These are phyloP conservation scores for Fusarium verticillioides DNA, from an alignment of 2,329 filamentous ascomycete genomes.

Conservation along the genomic window DNA sequence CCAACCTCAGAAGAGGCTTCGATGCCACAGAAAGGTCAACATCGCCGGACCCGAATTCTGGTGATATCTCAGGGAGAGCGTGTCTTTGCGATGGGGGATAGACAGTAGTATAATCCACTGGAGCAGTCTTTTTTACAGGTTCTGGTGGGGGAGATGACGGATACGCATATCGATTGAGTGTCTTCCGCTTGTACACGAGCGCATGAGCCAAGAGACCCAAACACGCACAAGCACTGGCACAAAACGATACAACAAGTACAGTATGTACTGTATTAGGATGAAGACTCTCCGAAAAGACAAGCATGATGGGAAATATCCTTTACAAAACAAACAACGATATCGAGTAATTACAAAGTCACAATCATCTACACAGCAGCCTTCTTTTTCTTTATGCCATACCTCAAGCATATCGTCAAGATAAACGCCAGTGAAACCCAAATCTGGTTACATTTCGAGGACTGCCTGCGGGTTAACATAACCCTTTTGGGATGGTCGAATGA, in stretches of 20 bases:
- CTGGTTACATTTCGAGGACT: conserved; percentile 24
- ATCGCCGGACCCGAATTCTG: background rate
- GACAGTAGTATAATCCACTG: conserved; percentile 40
- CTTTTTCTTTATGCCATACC: conserved; percentile 33
- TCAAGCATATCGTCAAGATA: conserved; percentile 13
- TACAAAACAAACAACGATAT: background rate
- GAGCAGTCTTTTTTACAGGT: conserved; percentile 24
- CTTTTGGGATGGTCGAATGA: conserved; percentile 15
- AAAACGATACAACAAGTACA: conserved; percentile 8
- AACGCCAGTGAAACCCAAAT: conserved; percentile 14
- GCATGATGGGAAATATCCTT: conserved; percentile 9
- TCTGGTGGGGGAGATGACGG: conserved; percentile 20
- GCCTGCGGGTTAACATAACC: conserved; percentile 33
- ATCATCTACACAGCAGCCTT: conserved; percentile 3
- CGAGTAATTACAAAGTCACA: background rate
- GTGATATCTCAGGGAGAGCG: conserved; percentile 20
- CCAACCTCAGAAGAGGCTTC: conserved; percentile 47
- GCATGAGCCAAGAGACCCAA: conserved; percentile 27
- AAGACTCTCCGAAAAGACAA: conserved; percentile 23
- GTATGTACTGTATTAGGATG: conserved; percentile 11
- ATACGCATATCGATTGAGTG: conserved; percentile 19
- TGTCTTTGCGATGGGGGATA: conserved; percentile 45
- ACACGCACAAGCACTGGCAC: conserved; percentile 17
- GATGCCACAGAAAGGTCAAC: conserved; percentile 24
- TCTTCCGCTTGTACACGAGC: conserved; percentile 35